These are phyloP conservation scores for Dictyostelium discoideum DNA, from an alignment of 78 protist genomes.

Conservation along the genomic window dicty_2.7 NC_007090.3:1180501-1181000, in stretches of 20 bases:
- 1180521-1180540: background rate
- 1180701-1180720: background rate
- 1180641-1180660: conserved; percentile 56
- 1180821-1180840: conserved; percentile 9
- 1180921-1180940: background rate
- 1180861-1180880: background rate
- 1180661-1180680: background rate
- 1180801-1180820: conserved; percentile 6
- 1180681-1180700: background rate
- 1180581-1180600: conserved; percentile 47
- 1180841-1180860: background rate
- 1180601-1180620: conserved; percentile 29
- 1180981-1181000: background rate
- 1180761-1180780: background rate
- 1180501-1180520: background rate
- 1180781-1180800: background rate
- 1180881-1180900: background rate
- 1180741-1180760: background rate
- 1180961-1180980: background rate
- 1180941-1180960: conserved; percentile 8
- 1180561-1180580: background rate
- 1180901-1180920: background rate
- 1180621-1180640: conserved; percentile 54
- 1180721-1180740: background rate
- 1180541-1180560: background rate